Base-by-base conservation (phyloP, 23 red algal species). In the Gracilaria gracilis region DNA sequence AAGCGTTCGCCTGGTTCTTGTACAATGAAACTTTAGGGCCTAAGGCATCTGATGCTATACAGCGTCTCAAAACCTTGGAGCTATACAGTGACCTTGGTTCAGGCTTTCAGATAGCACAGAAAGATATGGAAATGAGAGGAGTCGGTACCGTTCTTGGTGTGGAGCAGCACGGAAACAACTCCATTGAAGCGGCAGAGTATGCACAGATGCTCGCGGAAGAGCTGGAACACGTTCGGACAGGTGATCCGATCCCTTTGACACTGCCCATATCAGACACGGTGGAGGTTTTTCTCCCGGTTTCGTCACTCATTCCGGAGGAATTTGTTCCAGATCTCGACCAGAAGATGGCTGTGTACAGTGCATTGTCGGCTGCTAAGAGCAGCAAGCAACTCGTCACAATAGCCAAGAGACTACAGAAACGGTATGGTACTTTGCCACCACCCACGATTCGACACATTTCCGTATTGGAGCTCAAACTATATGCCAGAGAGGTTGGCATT, bases 51-150 rank as follows among this genome's bases (percentile, higher is more conserved):
- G 65, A 72, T 46, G 81, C 75, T 21, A 32, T 73, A 23, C 49
- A 67, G 31, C 75, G 89, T 19, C 80, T 95, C 0, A 35, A 64
- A 57, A 67, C 95, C 37, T 58, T 97, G 49, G 86, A 88, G 38
- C 28, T 81, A 50, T 78, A 91, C 44, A 87, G 57, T 46, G 70
- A 83, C 23, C 67, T 94, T 7, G 94, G 93, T 34, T 71, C 88
- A 71, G 97, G 97, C 31, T 96, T 95, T 90, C 65, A 55, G 46
- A 88, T 99, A 37, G 97, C 97, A 9, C 91, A 96, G 82, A 77
- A 90, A 51, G 97, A 99, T 72, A 92, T 99, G 88, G 90, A 99
- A 82, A 95, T 99, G 77, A 89, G 97, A 44, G 97, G 97, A 62
- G 89, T 93, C 28, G 97, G 97, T 57, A 93, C 83, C 27, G 53